Conservation (phyloP, 371 early-diverging fungal genomes). For the Mucor irregularis region DNA sequence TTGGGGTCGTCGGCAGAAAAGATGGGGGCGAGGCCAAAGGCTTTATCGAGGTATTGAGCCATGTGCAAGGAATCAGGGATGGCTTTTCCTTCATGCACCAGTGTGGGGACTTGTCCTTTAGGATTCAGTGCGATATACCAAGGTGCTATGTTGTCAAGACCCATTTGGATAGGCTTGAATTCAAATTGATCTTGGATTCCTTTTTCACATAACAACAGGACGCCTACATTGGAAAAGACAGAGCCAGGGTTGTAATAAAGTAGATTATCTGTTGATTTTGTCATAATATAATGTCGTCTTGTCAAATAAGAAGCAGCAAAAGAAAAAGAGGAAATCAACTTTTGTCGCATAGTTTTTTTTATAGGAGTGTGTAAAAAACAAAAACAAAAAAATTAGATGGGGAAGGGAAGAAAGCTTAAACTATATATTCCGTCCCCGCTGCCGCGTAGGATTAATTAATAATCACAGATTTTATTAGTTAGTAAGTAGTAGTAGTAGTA, state of each 20-base stretch:
- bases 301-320: too few relatives aligned
- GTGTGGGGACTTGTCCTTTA: conserved; percentile 18
- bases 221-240: conserved; percentile 10
- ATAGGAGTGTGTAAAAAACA: too few relatives aligned
- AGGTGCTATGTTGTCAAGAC: conserved; percentile 17
- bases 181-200: conserved; percentile 15
- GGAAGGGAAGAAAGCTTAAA: too few relatives aligned
- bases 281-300: too few relatives aligned
- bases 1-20: conserved; percentile 4
- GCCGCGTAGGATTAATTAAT: too few relatives aligned
- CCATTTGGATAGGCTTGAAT: conserved; percentile 8
- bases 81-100: conserved; percentile 2
- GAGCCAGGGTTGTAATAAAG: conserved; percentile 13
- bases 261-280: neutral
- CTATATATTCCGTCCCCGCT: too few relatives aligned
- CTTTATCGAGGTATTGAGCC: conserved; percentile 10
- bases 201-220: conserved; percentile 5
- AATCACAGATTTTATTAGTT: too few relatives aligned
- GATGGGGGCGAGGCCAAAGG: neutral
- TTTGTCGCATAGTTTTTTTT: too few relatives aligned
- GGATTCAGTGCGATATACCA: conserved; percentile 21
- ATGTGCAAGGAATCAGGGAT: conserved; percentile 16
- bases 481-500: too few relatives aligned
- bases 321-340: too few relatives aligned
- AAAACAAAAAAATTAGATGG: too few relatives aligned